Evolutionary conservation across 768 basidiomycete species (phyloP).

Genomic region (Sarcodon sp.): DNA sequence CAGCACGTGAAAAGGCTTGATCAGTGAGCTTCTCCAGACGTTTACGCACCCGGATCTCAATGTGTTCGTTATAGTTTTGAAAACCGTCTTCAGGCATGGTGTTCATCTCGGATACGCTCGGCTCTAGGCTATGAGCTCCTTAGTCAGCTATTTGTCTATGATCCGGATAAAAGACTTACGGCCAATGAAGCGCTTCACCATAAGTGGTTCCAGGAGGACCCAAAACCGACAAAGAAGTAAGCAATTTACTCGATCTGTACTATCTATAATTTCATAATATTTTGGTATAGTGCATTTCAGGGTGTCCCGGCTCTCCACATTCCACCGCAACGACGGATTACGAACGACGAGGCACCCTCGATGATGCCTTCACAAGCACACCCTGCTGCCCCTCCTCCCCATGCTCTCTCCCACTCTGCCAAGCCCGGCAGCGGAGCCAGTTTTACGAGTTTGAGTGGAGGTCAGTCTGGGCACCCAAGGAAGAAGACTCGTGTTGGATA

Average conservation of each 20-base stretch:
- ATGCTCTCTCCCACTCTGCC: constrained; percentile 13
- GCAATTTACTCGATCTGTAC: constrained; percentile 13
- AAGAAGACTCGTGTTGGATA: constrained; percentile 51
- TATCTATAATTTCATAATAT: background rate
- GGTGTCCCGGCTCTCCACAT: constrained; percentile 47
- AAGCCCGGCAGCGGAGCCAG: constrained; percentile 40
- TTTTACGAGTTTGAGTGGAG: constrained; percentile 51
- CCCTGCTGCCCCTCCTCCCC: constrained; percentile 15
- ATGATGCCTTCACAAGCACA: constrained; percentile 46
- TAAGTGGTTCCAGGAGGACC: constrained; percentile 89
- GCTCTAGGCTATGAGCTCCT: constrained; percentile 71
- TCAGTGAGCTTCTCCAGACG: constrained; percentile 27
- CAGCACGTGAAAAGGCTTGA: constrained; percentile 72
- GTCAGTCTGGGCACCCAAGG: constrained; percentile 28
- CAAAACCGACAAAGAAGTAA: constrained; percentile 75
- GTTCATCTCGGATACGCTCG: constrained; percentile 44
- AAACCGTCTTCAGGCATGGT: constrained; percentile 69
- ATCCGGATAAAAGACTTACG: constrained; percentile 78
- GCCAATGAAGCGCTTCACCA: constrained; percentile 75
- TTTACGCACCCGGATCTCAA: background rate
- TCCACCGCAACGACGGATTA: constrained; percentile 81
- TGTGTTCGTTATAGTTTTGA: constrained; percentile 25
- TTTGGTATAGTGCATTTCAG: constrained; percentile 56
- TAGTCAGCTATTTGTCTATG: constrained; percentile 77
- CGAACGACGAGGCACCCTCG: constrained; percentile 84